Evolutionary conservation across 2,329 filamentous ascomycete species (phyloP).

Genomic region (Beauveria rudraprayagi): DNA sequence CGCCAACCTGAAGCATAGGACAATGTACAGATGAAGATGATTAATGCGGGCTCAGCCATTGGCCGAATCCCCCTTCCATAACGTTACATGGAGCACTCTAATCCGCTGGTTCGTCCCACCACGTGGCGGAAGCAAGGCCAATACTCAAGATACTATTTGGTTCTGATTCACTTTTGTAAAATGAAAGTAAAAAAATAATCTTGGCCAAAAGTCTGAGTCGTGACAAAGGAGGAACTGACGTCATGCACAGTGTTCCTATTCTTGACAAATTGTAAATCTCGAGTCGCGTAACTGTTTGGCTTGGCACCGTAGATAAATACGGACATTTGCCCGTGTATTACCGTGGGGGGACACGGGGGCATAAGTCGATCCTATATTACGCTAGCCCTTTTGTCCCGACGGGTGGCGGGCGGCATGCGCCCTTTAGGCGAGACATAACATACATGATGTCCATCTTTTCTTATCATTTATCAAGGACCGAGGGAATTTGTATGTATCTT

Average conservation of each 20-base stretch:
- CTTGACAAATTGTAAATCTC: neutral
- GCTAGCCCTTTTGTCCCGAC: neutral
- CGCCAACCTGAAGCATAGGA: neutral
- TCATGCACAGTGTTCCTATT: neutral
- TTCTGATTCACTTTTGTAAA: too few species aligned
- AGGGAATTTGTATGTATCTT: neutral
- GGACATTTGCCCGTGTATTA: neutral
- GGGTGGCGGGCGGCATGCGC: neutral
- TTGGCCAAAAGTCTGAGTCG: neutral
- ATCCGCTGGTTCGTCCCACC: neutral
- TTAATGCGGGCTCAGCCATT: slow-evolving; percentile 7
- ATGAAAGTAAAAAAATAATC: too few species aligned
- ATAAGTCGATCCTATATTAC: neutral
- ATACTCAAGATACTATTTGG: too few species aligned
- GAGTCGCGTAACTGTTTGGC: neutral
- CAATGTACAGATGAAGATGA: neutral
- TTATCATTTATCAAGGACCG: neutral
- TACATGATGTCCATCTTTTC: neutral
- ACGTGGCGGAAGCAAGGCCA: neutral
- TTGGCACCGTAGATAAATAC: neutral
- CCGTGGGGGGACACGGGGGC: neutral
- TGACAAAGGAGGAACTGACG: neutral
- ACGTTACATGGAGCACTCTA: slow-evolving; percentile 3
- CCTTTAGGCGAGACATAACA: neutral
- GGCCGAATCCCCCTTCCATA: neutral